Conservation (phyloP, 257 asterid genomes). For the Linaria vulgaris region DNA sequence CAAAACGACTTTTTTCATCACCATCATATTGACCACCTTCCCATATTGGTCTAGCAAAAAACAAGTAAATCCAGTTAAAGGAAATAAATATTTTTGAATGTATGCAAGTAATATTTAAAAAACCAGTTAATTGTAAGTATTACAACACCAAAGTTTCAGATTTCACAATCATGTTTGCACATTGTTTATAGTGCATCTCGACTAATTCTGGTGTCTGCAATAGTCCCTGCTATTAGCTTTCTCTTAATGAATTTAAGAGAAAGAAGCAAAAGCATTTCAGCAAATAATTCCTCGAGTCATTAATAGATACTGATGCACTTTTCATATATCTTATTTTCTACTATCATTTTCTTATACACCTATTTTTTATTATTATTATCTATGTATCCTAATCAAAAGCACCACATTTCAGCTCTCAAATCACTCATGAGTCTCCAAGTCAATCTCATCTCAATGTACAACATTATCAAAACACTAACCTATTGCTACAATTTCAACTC, state of each 20-base stretch:
- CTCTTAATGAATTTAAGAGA: background rate
- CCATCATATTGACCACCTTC: conserved; percentile 96
- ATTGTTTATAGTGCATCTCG: background rate
- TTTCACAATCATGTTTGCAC: background rate
- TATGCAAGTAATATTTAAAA: background rate
- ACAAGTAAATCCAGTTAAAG: conserved; percentile 20
- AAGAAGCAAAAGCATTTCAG: background rate
- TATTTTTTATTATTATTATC: background rate
- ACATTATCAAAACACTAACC: background rate
- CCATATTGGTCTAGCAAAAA: conserved; percentile 75
- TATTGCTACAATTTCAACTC: background rate
- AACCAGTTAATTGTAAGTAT: background rate
- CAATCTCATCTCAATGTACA: background rate
- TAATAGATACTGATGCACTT: background rate
- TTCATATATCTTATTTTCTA: background rate
- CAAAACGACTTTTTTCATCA: conserved; percentile 65
- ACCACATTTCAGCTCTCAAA: conserved; percentile 3
- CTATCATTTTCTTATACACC: background rate
- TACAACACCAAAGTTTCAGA: conserved; percentile 4
- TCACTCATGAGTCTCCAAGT: background rate
- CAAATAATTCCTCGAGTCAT: background rate
- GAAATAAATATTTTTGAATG: conserved; percentile 12
- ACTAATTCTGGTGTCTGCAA: background rate
- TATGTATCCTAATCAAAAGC: background rate
- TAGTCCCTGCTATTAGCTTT: background rate